Conservation (phyloP, 2,329 filamentous ascomycete species). For the Fusarium zealandicum region DNA sequence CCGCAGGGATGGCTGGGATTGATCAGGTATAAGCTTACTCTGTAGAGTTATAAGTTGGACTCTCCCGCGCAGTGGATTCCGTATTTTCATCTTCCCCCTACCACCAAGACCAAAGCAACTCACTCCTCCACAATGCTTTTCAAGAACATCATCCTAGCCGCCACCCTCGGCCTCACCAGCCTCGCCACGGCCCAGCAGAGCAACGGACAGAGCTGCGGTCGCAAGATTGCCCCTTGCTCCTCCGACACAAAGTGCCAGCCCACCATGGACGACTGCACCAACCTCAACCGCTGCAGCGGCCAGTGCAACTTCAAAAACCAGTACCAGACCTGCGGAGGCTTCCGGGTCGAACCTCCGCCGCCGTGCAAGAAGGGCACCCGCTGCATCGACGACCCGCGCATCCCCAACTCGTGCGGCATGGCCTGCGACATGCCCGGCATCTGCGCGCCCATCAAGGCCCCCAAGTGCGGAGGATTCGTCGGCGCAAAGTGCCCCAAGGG, state of each 20-base stretch:
- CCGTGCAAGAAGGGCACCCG: slow-evolving; percentile 36
- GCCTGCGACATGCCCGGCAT: slow-evolving; percentile 48
- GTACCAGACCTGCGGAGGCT: slow-evolving; percentile 47
- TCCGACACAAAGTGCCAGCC: slow-evolving; percentile 39
- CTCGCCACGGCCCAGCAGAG: slow-evolving; percentile 9
- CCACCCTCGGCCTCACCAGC: slow-evolving; percentile 30
- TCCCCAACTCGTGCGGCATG: slow-evolving; percentile 42
- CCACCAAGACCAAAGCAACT: not conserved
- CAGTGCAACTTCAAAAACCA: slow-evolving; percentile 41
- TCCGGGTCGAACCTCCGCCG: slow-evolving; percentile 29
- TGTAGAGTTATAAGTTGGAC: not conserved
- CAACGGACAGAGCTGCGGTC: slow-evolving; percentile 37
- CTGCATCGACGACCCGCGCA: slow-evolving; percentile 47
- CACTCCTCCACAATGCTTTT: slow-evolving; percentile 35
- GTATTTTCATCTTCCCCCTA: not conserved
- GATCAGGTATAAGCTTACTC: slow-evolving; percentile 11
- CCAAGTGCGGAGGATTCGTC: slow-evolving; percentile 39
- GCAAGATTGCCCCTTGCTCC: slow-evolving; percentile 43
- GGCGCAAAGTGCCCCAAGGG: slow-evolving; percentile 41
- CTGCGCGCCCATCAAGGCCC: slow-evolving; percentile 38
- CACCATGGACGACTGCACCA: slow-evolving; percentile 28
- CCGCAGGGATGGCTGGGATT: not conserved
- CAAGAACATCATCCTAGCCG: slow-evolving; percentile 26
- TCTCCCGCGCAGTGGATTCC: not conserved
- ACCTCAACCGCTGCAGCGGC: slow-evolving; percentile 42